phyloP scores from a whole-genome alignment of 192 early-diverging fungal species.

The Coemansia javaensis region DNA sequence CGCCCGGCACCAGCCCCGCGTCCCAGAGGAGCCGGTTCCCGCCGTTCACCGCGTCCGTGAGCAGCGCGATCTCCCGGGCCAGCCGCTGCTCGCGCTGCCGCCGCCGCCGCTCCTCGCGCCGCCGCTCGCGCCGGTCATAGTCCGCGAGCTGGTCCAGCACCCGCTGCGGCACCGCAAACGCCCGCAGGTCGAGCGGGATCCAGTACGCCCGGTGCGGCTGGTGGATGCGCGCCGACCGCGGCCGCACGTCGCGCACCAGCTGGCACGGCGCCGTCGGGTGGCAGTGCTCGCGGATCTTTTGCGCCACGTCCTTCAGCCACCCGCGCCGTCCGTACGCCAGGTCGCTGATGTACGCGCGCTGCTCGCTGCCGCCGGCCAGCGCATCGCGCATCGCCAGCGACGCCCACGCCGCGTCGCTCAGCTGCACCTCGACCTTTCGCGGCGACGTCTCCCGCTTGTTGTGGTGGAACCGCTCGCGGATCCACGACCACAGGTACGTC shows the following conservation, averaged over 20 bases:
- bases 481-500: constrained; percentile 44
- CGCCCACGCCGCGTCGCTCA: constrained; percentile 26
- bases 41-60: constrained; percentile 16
- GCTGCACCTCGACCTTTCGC: constrained; percentile 6
- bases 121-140: constrained; percentile 12
- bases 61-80: constrained; percentile 7
- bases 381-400: constrained; percentile 15
- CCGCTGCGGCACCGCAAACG: constrained; percentile 18
- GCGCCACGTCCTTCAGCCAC: constrained; percentile 26
- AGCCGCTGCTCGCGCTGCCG: constrained; percentile 6
- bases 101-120: background rate
- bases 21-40: constrained; percentile 17
- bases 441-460: constrained; percentile 38
- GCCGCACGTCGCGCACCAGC: constrained; percentile 35
- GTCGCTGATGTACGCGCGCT: constrained; percentile 24
- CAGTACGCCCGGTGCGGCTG: constrained; percentile 40
- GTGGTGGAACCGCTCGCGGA: constrained; percentile 47
- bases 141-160: constrained; percentile 11
- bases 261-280: constrained; percentile 40
- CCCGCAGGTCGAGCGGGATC: constrained; percentile 37
- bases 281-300: constrained; percentile 19
- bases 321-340: constrained; percentile 46
- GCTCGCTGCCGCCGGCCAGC: constrained; percentile 1
- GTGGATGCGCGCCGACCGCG: constrained; percentile 14
- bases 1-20: constrained; percentile 25